These are phyloP conservation scores for Macrolepiota fuliginosa DNA, from an alignment of 768 basidiomycete species.

Conservation along the genomic window DNA sequence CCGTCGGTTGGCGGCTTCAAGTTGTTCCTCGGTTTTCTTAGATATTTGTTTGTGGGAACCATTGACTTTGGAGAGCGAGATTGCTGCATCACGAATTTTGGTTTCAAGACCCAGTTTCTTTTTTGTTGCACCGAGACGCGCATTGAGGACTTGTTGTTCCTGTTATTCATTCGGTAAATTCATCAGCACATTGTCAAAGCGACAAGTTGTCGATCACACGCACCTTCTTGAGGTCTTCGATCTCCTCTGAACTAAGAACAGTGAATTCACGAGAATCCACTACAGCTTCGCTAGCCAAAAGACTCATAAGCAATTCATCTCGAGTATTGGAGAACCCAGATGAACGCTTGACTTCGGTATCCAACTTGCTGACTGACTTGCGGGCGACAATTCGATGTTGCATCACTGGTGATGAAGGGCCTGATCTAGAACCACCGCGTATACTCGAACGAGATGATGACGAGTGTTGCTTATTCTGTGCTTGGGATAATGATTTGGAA, in stretches of 20 bases:
- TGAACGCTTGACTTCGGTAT: conserved; percentile 38
- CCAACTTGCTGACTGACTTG: conserved; percentile 30
- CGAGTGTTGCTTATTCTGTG: background rate
- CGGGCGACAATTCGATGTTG: conserved; percentile 30
- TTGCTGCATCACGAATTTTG: conserved; percentile 84
- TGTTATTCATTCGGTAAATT: conserved; percentile 23
- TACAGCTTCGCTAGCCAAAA: conserved; percentile 90
- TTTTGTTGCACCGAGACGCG: conserved; percentile 61
- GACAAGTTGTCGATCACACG: conserved; percentile 12
- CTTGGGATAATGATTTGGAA: background rate
- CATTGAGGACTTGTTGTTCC: conserved; percentile 73
- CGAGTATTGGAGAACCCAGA: conserved; percentile 53
- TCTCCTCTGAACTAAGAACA: conserved; percentile 58
- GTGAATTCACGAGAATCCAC: conserved; percentile 86
- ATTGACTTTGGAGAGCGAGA: conserved; percentile 71
- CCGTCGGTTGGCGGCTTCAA: conserved; percentile 70
- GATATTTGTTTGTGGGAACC: conserved; percentile 54
- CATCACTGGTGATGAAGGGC: conserved; percentile 28
- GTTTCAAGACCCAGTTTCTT: conserved; percentile 80
- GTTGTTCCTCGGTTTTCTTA: conserved; percentile 67
- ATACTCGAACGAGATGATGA: conserved; percentile 1
- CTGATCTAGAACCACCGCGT: conserved; percentile 6
- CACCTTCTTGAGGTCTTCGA: conserved; percentile 53
- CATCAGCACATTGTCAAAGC: conserved; percentile 10
- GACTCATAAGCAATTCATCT: conserved; percentile 85